Percentiles rank a stretch among this genome's conserved stretches.
Evolutionary conservation across 2,329 filamentous ascomycete species (phyloP).

Genomic region (Uncinocarpus reesii): DNA sequence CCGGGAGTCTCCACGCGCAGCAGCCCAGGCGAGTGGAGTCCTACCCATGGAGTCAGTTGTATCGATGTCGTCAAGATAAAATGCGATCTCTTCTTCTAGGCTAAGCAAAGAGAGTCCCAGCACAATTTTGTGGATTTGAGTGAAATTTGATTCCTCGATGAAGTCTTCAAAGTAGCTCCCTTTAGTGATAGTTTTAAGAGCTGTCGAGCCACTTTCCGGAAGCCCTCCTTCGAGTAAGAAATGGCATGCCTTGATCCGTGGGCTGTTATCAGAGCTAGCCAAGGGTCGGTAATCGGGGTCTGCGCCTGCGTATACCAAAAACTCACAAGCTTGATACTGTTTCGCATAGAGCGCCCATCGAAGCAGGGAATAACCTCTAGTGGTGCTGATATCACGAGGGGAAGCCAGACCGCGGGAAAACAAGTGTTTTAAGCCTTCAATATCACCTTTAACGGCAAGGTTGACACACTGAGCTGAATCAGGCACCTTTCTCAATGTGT

Average conservation of each 20-base stretch:
- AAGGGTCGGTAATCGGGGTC: conserved; percentile 25
- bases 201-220: conserved; percentile 12
- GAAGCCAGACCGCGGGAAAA: conserved; percentile 25
- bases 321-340: conserved; percentile 25
- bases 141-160: conserved; percentile 21
- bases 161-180: conserved; percentile 18
- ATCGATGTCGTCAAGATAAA: conserved; percentile 19
- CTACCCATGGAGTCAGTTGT: conserved; percentile 21
- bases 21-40: conserved; percentile 23
- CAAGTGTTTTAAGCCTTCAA: conserved; percentile 25
- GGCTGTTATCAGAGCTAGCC: conserved; percentile 20
- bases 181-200: conserved; percentile 16
- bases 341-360: conserved; percentile 28
- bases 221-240: conserved; percentile 21
- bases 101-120: conserved; percentile 19
- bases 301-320: conserved; percentile 24
- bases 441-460: conserved; percentile 25
- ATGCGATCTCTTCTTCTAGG: conserved; percentile 18
- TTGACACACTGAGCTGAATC: conserved; percentile 25
- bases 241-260: conserved; percentile 22
- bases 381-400: conserved; percentile 26
- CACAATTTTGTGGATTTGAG: conserved; percentile 20
- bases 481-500: conserved; percentile 24
- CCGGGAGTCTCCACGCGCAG: conserved; percentile 20
- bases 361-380: conserved; percentile 27